Percentiles rank a stretch among this genome's conserved stretches.
Evolutionary conservation across 2,329 filamentous ascomycete genomes (phyloP).

Genomic region (Aspergillus eucalypticola): DNA sequence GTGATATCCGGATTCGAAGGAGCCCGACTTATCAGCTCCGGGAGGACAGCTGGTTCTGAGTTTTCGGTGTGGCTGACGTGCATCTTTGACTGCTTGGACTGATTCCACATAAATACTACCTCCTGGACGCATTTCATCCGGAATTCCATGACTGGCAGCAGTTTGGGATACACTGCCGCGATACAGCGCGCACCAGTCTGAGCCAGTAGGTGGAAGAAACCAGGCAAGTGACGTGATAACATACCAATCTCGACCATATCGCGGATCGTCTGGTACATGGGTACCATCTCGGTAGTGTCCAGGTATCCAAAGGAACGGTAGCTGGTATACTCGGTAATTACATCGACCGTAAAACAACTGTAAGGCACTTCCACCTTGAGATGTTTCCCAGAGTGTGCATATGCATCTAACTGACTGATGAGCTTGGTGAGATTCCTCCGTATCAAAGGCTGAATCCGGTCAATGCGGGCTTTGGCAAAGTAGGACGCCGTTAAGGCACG

Average conservation of each 20-base stretch:
- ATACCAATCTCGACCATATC: constrained; percentile 17
- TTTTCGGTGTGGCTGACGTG: too few species aligned
- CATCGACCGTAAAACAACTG: constrained; percentile 44
- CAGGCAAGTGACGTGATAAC: constrained; percentile 17
- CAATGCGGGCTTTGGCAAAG: constrained; percentile 25
- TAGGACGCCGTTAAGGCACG: constrained; percentile 23
- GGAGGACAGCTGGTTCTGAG: not conserved
- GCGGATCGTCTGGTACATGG: constrained; percentile 24
- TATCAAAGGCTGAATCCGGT: constrained; percentile 19
- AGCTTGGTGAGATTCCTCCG: constrained; percentile 22
- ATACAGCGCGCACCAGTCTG: constrained; percentile 4
- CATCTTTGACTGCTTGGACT: too few species aligned
- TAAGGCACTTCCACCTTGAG: constrained; percentile 29
- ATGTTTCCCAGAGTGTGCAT: constrained; percentile 6
- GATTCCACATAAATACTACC: not conserved
- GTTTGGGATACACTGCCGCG: not conserved
- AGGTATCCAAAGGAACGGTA: constrained; percentile 22
- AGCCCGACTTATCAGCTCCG: not conserved
- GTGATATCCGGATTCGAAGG: not conserved
- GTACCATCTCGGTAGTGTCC: constrained; percentile 26
- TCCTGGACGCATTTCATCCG: not conserved
- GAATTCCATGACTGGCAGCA: not conserved
- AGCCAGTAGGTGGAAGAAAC: constrained; percentile 11
- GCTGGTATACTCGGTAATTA: constrained; percentile 45
- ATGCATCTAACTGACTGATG: constrained; percentile 20